Base-by-base conservation (phyloP, 1,139 yeast genomes). In the Yamadazyma atmosphaerica region DNA sequence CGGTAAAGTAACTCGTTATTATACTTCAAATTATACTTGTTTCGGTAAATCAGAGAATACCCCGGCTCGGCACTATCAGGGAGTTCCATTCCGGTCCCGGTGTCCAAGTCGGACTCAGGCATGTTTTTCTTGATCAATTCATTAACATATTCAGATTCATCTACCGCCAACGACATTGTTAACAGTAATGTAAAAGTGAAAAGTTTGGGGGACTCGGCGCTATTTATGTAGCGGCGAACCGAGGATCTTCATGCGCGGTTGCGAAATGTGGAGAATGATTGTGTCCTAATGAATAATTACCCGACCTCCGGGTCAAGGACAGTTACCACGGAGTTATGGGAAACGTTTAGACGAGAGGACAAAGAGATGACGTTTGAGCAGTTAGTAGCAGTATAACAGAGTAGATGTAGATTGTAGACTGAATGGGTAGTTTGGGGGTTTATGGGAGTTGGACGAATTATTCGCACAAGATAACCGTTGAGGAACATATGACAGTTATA, bases 11-110 rank as follows among this genome's bases (percentile, higher is more conserved):
- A 61, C 15, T 54, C 47, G 15, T 74, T 68, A n/a, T 61, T 61
- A 14, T 12, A 32, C 1, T 40, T 16, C 8, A 33, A 34, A 4
- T 68, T 53, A 32, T 47, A 51, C 1, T 54, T 58, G 52, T 76
- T 79, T 51, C 88, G 63, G 56, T 76, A 83, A 30, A 79, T 51
- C 2, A 74, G 60, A 10, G 86, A 78, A 54, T 54, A 75, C 1
- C 86, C 86, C 1, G 65, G 63, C 45, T 54, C 55, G 40, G 58
- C 60, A 32, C 82, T 45, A 19, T 74, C 68, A 2, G 82, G 77
- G 0, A 83, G 41, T 0, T 80, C 63, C 3, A 64, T 52, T 3
- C 45, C 46, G 19, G 35, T 29, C 14, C 38, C 35, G n/a, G 39
- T 15, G 2, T 12, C 36, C 9, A 41, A 31, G 19, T 47, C 49